phyloP scores from a whole-genome alignment of 345 rosid species.

The Brassica cretica region DNA sequence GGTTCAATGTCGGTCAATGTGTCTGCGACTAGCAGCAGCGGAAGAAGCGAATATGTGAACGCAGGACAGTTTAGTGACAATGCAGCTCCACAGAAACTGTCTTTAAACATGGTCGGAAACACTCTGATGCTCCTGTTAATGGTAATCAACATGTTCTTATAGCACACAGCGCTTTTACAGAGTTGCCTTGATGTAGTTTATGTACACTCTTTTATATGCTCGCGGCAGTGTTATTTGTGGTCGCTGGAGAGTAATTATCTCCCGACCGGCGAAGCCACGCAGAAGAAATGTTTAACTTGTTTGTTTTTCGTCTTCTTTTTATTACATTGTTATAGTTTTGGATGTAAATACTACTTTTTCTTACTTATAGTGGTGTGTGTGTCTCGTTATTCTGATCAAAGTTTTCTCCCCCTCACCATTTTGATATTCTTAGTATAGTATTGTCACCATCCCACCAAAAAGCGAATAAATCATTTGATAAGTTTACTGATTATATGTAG shows the following conservation, averaged over 20 bases:
- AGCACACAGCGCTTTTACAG: slow-evolving; percentile 35
- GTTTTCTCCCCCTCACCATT: neutral
- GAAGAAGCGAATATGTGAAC: slow-evolving; percentile 67
- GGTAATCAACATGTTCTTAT: slow-evolving; percentile 43
- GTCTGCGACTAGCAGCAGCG: slow-evolving; percentile 56
- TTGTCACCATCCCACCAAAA: neutral
- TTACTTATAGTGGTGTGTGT: slow-evolving; percentile 20
- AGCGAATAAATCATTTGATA: neutral
- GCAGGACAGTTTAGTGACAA: slow-evolving; percentile 57
- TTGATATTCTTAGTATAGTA: neutral
- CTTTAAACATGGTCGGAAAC: slow-evolving; percentile 10
- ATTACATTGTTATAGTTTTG: slow-evolving; percentile 24
- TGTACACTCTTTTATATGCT: slow-evolving; percentile 28
- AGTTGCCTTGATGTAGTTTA: slow-evolving; percentile 21
- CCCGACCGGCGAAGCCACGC: slow-evolving; percentile 25
- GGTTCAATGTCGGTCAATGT: slow-evolving; percentile 82
- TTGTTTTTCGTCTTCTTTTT: neutral
- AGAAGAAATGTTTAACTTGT: slow-evolving; percentile 16
- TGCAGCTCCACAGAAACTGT: slow-evolving; percentile 34
- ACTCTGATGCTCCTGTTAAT: slow-evolving; percentile 35
- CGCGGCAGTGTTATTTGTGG: slow-evolving; percentile 27
- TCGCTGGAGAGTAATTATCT: slow-evolving; percentile 34
- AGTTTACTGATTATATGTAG: neutral
- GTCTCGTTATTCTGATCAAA: slow-evolving; percentile 13
- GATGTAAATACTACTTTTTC: slow-evolving; percentile 32